Percentiles rank a stretch among this genome's conserved stretches.
These are phyloP conservation scores for Fusarium praegraminearum DNA, from an alignment of 2,329 filamentous ascomycete species.

Conservation along the genomic window DNA sequence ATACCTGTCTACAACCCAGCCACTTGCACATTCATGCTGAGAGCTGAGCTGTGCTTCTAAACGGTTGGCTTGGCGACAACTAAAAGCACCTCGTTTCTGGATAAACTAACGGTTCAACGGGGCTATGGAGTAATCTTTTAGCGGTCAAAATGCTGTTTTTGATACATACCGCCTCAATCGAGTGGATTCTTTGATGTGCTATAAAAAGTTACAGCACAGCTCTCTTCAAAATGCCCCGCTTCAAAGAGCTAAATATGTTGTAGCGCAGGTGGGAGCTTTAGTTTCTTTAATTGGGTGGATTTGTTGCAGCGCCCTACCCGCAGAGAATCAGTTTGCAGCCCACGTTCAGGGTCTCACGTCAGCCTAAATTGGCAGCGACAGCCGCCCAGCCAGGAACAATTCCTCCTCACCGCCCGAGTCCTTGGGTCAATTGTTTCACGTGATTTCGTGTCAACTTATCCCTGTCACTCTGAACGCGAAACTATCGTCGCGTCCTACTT, in stretches of 20 bases:
- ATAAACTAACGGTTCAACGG: not conserved
- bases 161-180: slow-evolving; percentile 23
- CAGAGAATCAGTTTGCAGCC: slow-evolving; percentile 4
- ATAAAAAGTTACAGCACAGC: slow-evolving; percentile 30
- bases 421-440: slow-evolving; percentile 17
- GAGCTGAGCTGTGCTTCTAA: slow-evolving; percentile 9
- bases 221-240: slow-evolving; percentile 26
- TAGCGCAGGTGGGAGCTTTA: slow-evolving; percentile 35
- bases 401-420: slow-evolving; percentile 16
- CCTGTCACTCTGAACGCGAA: slow-evolving; percentile 17
- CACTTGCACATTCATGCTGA: slow-evolving; percentile 4
- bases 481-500: slow-evolving; percentile 22
- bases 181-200: slow-evolving; percentile 21
- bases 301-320: slow-evolving; percentile 23
- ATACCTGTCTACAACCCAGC: slow-evolving; percentile 7
- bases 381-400: not conserved
- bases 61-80: not conserved
- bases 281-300: slow-evolving; percentile 35
- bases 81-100: not conserved
- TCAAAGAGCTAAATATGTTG: slow-evolving; percentile 9
- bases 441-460: slow-evolving; percentile 42
- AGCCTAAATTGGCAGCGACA: slow-evolving; percentile 18
- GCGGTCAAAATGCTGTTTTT: slow-evolving; percentile 20
- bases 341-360: slow-evolving; percentile 39
- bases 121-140: slow-evolving; percentile 7